These are phyloP conservation scores for Herpotrichia juniperi DNA, from an alignment of 2,329 filamentous ascomycete species.

Conservation along the genomic window DNA sequence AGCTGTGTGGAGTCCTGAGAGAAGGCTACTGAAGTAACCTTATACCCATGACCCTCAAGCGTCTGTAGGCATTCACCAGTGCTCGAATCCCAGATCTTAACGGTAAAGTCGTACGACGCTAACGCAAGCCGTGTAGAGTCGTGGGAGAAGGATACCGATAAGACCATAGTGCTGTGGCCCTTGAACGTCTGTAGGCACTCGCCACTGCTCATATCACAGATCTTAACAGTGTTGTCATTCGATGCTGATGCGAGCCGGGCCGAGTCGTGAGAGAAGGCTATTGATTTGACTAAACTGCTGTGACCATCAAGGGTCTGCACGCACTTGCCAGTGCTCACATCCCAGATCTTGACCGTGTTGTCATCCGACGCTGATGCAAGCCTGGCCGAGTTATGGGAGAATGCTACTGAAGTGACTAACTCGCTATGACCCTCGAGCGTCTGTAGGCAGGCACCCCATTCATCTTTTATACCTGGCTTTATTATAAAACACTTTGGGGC, in stretches of 20 bases:
- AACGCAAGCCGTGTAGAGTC: not conserved
- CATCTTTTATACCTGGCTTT: too few relatives aligned
- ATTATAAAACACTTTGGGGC: too few relatives aligned
- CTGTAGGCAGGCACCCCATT: too few relatives aligned
- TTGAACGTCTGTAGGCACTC: not conserved
- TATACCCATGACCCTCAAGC: not conserved
- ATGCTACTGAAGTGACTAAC: not conserved
- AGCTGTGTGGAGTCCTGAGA: not conserved
- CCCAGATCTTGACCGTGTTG: too few relatives aligned
- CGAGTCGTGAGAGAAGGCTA: too few relatives aligned
- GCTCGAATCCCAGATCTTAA: not conserved
- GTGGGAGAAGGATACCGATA: not conserved
- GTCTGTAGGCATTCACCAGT: not conserved
- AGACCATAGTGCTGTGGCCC: not conserved
- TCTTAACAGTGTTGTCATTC: too few relatives aligned
- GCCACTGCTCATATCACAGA: too few relatives aligned
- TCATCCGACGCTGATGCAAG: not conserved
- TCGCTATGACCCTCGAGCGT: not conserved
- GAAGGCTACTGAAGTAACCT: not conserved
- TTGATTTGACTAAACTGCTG: not conserved
- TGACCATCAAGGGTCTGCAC: not conserved
- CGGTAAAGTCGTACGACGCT: not conserved
- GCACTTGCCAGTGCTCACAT: not conserved
- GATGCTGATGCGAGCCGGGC: too few relatives aligned
- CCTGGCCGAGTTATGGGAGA: not conserved